Conservation (phyloP, 306 rosid species). For the Prunus salicina region DNA sequence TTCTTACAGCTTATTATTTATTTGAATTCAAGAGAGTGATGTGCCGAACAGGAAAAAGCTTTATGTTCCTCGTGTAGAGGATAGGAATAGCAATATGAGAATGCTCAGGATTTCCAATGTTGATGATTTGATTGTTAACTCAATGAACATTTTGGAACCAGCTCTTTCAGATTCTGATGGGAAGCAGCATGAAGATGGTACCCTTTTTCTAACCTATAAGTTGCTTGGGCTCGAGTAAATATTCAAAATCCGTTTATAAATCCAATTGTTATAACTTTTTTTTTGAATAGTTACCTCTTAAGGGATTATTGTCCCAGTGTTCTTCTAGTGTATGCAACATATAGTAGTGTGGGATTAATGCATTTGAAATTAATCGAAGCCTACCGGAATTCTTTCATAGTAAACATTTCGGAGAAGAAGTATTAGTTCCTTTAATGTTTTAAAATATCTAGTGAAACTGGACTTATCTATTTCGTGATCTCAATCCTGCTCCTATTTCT, state of each 20-base stretch:
- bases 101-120: constrained; percentile 72
- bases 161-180: constrained; percentile 66
- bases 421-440: too few species aligned
- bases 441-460: neutral
- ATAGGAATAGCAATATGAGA: constrained; percentile 80
- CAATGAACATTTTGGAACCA: constrained; percentile 84
- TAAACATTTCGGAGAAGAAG: neutral
- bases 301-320: too few species aligned
- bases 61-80: constrained; percentile 89
- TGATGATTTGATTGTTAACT: constrained; percentile 80
- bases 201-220: neutral
- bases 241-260: neutral
- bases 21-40: constrained; percentile 25
- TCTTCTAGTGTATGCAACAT: too few species aligned
- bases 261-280: neutral
- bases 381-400: neutral
- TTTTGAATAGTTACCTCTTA: neutral
- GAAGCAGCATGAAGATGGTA: constrained; percentile 86
- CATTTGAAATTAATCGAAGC: too few species aligned
- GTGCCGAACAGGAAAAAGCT: constrained; percentile 45
- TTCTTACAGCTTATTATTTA: neutral
- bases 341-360: too few species aligned
- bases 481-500: neutral
- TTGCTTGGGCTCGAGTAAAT: neutral
- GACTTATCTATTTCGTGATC: neutral